Percentiles rank a stretch among this genome's conserved stretches.
Conservation (phyloP, 208 protist genomes). For the Porcisia deanei region DNA sequence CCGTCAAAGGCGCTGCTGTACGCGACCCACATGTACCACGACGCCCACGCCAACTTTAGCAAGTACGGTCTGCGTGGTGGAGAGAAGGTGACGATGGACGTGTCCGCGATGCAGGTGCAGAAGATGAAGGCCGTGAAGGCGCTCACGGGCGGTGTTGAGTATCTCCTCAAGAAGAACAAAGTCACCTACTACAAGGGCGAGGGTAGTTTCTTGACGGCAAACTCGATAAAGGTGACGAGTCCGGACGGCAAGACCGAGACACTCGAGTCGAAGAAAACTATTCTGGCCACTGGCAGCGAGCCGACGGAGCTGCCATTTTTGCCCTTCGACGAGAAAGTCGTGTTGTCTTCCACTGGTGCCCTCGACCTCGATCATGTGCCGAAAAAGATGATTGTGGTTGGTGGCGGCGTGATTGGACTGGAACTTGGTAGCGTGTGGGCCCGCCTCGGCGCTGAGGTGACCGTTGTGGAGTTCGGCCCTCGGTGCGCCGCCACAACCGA, state of each 20-base stretch:
- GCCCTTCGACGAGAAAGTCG: constrained; percentile 97
- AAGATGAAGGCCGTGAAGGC: constrained; percentile 96
- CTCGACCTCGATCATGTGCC: constrained; percentile 95
- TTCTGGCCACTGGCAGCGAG: constrained; percentile 99
- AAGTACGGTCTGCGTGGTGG: constrained; percentile 91
- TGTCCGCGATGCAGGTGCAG: constrained; percentile 95
- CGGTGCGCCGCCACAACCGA: constrained; percentile 91
- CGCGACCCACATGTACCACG: constrained; percentile 97
- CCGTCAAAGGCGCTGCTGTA: constrained; percentile 99
- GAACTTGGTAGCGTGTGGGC: constrained; percentile 99
- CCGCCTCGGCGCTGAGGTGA: constrained; percentile 97
- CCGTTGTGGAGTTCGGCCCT: constrained; percentile 97
- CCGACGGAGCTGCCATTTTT: constrained; percentile 93
- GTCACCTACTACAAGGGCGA: constrained; percentile 96
- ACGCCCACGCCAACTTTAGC: constrained; percentile 94
- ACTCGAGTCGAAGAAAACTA: constrained; percentile 96
- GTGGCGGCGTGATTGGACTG: constrained; percentile 99
- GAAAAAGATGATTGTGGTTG: constrained; percentile 98
- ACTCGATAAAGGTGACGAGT: constrained; percentile 74
- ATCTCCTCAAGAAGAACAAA: constrained; percentile 99
- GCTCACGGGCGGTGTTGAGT: constrained; percentile 97
- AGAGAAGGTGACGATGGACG: constrained; percentile 92
- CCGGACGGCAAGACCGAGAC: constrained; percentile 91
- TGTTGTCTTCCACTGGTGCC: constrained; percentile 98
- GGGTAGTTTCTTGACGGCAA: constrained; percentile 84